Percentiles rank a stretch among this genome's conserved stretches.
Conservation (phyloP, 257 asterid species). For the Salvia rosmarinus region DNA sequence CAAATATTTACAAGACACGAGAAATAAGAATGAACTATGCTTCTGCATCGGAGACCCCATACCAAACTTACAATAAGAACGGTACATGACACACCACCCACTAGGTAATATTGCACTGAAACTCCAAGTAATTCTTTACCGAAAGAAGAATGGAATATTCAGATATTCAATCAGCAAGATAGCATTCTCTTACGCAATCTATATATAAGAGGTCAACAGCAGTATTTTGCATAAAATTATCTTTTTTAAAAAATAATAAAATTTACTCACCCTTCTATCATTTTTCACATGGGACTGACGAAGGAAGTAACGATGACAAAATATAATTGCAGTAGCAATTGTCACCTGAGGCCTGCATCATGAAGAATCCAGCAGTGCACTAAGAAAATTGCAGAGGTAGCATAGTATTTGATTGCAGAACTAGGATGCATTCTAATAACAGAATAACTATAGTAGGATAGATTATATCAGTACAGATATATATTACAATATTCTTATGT, state of each 20-base stretch:
- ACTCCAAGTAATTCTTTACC: not conserved
- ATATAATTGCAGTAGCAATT: conserved; percentile 93
- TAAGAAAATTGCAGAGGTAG: conserved; percentile 16
- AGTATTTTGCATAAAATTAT: not conserved
- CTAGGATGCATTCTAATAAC: conserved; percentile 5
- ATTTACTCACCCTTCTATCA: conserved; percentile 82
- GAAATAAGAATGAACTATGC: not conserved
- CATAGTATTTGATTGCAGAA: conserved; percentile 12
- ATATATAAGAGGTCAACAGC: not conserved
- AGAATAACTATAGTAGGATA: not conserved
- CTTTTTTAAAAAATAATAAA: conserved; percentile 20
- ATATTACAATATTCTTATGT: not conserved
- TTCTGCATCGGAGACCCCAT: not conserved
- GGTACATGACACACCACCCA: not conserved
- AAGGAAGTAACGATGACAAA: conserved; percentile 94
- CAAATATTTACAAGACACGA: not conserved
- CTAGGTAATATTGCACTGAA: not conserved
- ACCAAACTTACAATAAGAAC: not conserved
- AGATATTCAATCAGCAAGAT: conserved; percentile 1
- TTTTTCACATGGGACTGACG: conserved; percentile 87
- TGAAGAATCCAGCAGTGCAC: conserved; percentile 33
- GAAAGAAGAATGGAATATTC: conserved; percentile 8
- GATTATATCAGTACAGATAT: conserved; percentile 6
- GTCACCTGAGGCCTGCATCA: conserved; percentile 98
- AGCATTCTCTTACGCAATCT: not conserved